Percentiles rank a stretch among this genome's conserved stretches.
Evolutionary conservation across 179 eudicot species (phyloP).

Genomic region (Silene noctiflora): DNA sequence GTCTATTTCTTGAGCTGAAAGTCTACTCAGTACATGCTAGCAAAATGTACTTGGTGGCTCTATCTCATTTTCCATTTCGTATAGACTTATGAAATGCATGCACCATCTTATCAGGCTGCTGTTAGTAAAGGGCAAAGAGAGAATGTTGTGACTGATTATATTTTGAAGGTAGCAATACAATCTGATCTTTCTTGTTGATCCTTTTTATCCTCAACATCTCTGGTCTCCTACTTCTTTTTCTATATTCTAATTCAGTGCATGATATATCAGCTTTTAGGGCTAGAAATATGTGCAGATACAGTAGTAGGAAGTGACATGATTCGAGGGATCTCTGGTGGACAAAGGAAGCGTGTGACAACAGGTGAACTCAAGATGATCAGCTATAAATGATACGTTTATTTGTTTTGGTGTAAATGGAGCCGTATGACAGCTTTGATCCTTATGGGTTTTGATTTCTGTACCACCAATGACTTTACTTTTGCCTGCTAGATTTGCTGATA

Average conservation of each 20-base stretch:
- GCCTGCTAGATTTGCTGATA: too few species aligned
- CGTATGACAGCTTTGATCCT: background rate
- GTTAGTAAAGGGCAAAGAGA: conserved; percentile 25
- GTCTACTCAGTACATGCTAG: background rate
- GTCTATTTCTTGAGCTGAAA: background rate
- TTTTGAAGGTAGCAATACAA: conserved; percentile 23
- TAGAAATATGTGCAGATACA: conserved; percentile 39
- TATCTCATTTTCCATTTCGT: background rate
- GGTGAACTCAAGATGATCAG: conserved; percentile 18
- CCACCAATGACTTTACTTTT: background rate
- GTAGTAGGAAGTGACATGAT: conserved; percentile 35
- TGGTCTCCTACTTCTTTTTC: background rate
- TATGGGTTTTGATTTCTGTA: background rate
- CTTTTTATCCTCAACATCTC: background rate
- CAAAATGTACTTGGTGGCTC: background rate
- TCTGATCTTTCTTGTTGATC: conserved; percentile 14
- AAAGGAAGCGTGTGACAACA: conserved; percentile 35
- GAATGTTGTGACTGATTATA: conserved; percentile 30
- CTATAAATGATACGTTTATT: background rate
- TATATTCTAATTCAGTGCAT: background rate
- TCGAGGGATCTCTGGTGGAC: conserved; percentile 40
- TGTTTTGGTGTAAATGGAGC: background rate
- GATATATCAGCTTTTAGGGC: conserved; percentile 29
- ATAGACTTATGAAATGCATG: background rate
- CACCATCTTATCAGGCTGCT: conserved; percentile 20